phyloP scores from a whole-genome alignment of 1,139 yeast genomes.

The Nematodospora anomalae region DNA sequence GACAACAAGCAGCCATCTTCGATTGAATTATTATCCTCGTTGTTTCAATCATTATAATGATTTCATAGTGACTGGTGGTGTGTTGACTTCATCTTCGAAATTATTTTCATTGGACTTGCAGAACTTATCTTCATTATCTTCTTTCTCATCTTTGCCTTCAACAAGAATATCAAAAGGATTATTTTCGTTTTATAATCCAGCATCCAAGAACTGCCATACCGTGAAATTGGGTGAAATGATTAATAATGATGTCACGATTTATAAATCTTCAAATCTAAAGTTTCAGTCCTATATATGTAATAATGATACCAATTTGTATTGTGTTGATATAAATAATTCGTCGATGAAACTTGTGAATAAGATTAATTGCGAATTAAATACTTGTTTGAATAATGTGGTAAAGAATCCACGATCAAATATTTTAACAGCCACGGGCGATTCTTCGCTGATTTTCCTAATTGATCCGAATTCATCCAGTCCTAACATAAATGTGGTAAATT shows the following conservation, averaged over 20 bases:
- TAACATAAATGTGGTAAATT: slow-evolving; percentile 38
- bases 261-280: slow-evolving; percentile 35
- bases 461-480: slow-evolving; percentile 30
- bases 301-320: slow-evolving; percentile 73
- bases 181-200: slow-evolving; percentile 57
- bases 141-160: slow-evolving; percentile 12
- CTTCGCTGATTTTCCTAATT: slow-evolving; percentile 36
- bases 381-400: slow-evolving; percentile 42
- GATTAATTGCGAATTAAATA: slow-evolving; percentile 39
- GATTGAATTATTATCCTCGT: slow-evolving; percentile 58
- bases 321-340: slow-evolving; percentile 57
- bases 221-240: slow-evolving; percentile 75
- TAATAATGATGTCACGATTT: slow-evolving; percentile 75
- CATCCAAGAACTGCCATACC: slow-evolving; percentile 44
- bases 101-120: slow-evolving; percentile 30
- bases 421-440: slow-evolving; percentile 45
- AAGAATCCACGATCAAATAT: slow-evolving; percentile 29
- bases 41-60: slow-evolving; percentile 60
- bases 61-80: slow-evolving; percentile 71
- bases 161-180: slow-evolving; percentile 50
- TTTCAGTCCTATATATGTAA: slow-evolving; percentile 72
- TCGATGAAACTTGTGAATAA: slow-evolving; percentile 33
- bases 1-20: slow-evolving; percentile 33
- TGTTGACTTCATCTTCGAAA: slow-evolving; percentile 36
- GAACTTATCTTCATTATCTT: slow-evolving; percentile 17